Evolutionary conservation across 179 eudicot genomes (phyloP).

Genomic region (Beta macrorhiza): DNA sequence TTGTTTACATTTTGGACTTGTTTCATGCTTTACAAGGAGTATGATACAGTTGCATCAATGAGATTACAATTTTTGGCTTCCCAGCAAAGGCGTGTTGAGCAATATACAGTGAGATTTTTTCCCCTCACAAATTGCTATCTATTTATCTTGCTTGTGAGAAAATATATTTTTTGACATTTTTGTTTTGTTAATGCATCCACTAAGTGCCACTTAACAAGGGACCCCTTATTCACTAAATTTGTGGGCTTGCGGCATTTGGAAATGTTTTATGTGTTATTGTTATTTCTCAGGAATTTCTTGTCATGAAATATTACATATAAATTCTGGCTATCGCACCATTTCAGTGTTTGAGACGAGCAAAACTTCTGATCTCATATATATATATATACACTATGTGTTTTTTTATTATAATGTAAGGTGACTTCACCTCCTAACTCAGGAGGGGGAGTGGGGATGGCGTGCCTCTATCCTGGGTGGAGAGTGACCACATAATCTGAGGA

Average conservation of each 20-base stretch:
- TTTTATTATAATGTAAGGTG: too few relatives aligned
- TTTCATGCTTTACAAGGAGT: slow-evolving; percentile 53
- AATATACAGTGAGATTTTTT: slow-evolving; percentile 41
- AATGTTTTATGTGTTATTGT: background rate
- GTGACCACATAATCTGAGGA: too few relatives aligned
- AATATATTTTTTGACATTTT: background rate
- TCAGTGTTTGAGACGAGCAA: background rate
- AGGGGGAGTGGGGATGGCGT: too few relatives aligned
- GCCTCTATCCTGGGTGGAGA: too few relatives aligned
- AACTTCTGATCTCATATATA: too few relatives aligned
- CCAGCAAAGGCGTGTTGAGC: slow-evolving; percentile 40
- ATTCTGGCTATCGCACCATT: background rate
- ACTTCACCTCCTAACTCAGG: too few relatives aligned
- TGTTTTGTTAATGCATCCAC: background rate
- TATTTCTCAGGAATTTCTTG: background rate
- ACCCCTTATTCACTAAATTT: background rate
- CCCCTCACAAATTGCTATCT: background rate
- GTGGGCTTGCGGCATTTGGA: background rate
- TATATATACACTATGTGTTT: too few relatives aligned
- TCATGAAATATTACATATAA: background rate
- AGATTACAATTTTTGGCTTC: slow-evolving; percentile 45
- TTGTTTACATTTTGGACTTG: slow-evolving; percentile 55
- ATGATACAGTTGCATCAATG: slow-evolving; percentile 46
- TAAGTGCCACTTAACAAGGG: background rate
- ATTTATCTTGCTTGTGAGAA: too few relatives aligned